Conservation (phyloP, 495 filamentous ascomycete species). For the Jackrogersella multiformis region DNA sequence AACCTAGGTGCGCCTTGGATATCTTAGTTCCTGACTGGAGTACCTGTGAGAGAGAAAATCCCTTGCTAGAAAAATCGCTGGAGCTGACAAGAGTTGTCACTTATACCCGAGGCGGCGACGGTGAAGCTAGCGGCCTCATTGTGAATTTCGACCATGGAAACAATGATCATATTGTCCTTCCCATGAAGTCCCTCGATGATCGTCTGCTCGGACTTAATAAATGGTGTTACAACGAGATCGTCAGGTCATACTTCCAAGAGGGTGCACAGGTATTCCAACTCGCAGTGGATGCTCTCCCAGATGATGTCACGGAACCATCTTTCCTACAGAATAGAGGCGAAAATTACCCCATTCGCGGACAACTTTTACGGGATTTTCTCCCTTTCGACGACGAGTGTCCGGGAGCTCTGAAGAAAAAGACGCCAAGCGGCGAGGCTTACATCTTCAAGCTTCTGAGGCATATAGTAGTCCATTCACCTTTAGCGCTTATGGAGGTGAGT, state of each 20-base stretch:
- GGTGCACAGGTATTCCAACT: slow-evolving; percentile 40
- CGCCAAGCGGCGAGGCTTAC: not conserved
- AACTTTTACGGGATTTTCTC: slow-evolving; percentile 14
- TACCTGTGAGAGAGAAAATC: slow-evolving; percentile 13
- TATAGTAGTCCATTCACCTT: slow-evolving; percentile 37
- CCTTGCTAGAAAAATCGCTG: not conserved
- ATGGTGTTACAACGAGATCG: slow-evolving; percentile 17
- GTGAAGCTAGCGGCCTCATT: slow-evolving; percentile 5
- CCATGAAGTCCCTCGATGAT: slow-evolving; percentile 13
- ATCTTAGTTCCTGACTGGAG: slow-evolving; percentile 41
- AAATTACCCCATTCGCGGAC: slow-evolving; percentile 27
- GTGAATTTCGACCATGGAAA: slow-evolving; percentile 7
- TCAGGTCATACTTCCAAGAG: slow-evolving; percentile 17
- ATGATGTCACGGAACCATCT: not conserved
- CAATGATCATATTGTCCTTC: slow-evolving; percentile 32
- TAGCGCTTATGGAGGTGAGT: slow-evolving; percentile 26
- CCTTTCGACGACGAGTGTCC: slow-evolving; percentile 41
- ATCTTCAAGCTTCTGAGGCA: slow-evolving; percentile 37
- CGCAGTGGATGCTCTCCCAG: not conserved
- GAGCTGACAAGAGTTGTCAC: slow-evolving; percentile 23
- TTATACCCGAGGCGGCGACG: slow-evolving; percentile 20
- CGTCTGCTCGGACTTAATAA: slow-evolving; percentile 4
- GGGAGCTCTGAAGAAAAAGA: not conserved
- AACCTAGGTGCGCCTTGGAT: slow-evolving; percentile 30
- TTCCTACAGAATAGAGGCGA: not conserved